phyloP scores from a whole-genome alignment of 768 basidiomycete species.

The Sarcomyxa edulis region DNA sequence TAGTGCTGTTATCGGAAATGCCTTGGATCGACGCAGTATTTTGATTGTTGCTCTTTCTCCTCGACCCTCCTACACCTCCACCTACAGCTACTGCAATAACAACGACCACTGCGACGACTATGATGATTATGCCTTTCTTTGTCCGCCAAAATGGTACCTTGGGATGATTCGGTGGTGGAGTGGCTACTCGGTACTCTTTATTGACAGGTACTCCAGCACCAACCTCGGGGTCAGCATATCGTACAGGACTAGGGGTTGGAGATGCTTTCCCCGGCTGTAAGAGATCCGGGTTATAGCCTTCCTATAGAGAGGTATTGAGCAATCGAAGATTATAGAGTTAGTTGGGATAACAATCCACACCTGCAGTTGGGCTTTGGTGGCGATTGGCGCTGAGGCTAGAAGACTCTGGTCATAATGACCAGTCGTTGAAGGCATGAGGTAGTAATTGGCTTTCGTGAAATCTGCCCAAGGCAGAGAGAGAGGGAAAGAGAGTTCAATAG shows the following conservation, averaged over 20 bases:
- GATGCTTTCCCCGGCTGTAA: conserved; percentile 18
- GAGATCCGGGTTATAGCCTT: conserved; percentile 51
- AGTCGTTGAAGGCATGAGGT: no score
- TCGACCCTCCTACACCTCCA: conserved; percentile 52
- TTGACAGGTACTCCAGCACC: conserved; percentile 14
- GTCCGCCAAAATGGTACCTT: conserved; percentile 45
- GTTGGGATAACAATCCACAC: no score
- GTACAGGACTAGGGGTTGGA: no score
- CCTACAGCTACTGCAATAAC: conserved; percentile 49
- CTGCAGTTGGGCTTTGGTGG: conserved; percentile 37
- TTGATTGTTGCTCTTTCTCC: conserved; percentile 11
- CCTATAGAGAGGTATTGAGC: no score
- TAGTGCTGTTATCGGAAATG: no score
- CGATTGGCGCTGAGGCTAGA: conserved; percentile 33
- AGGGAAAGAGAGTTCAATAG: no score
- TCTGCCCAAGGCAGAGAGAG: no score
- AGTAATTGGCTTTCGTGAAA: no score
- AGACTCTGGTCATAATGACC: conserved; percentile 30
- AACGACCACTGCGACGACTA: conserved; percentile 31
- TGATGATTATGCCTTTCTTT: conserved; percentile 33
- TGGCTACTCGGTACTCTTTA: conserved; percentile 14
- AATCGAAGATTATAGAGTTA: no score
- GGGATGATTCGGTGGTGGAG: conserved; percentile 9
- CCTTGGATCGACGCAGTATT: no score
- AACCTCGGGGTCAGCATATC: no score